phyloP scores from a whole-genome alignment of 148 eudicot species.

The Selenicereus undatus region DNA sequence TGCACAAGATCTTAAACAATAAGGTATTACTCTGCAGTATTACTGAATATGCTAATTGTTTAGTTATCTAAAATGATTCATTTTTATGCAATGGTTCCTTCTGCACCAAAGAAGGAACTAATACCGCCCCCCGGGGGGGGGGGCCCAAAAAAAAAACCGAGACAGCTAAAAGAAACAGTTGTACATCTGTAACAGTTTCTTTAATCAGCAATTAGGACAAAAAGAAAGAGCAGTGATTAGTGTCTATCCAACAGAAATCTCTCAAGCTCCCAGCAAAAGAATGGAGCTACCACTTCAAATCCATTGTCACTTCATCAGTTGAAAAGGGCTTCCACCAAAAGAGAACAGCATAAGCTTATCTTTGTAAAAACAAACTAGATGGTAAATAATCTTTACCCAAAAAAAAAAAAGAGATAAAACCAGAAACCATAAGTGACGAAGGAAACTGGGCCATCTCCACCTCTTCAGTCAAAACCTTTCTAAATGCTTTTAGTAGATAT shows the following conservation, averaged over 20 bases:
- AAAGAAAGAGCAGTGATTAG: not conserved
- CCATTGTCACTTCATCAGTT: slow-evolving; percentile 8
- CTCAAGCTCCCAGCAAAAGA: not conserved
- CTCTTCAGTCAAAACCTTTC: not conserved
- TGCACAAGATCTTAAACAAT: slow-evolving; percentile 1
- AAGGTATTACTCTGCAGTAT: not conserved
- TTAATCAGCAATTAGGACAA: not conserved
- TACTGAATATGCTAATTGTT: slow-evolving; percentile 10
- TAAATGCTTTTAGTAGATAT: not conserved
- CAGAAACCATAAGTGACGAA: not conserved
- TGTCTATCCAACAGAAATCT: slow-evolving; percentile 14
- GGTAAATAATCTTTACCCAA: not conserved
- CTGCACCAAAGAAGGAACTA: not conserved
- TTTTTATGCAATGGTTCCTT: slow-evolving; percentile 8
- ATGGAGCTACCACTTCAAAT: slow-evolving; percentile 3
- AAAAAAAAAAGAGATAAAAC: slow-evolving; percentile 6
- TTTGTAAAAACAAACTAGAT: slow-evolving; percentile 1
- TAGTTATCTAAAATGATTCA: not conserved
- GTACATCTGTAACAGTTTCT: not conserved
- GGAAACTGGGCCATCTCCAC: slow-evolving; percentile 1
- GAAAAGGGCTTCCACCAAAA: not conserved
- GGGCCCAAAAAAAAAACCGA: not conserved
- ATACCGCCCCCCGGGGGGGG: too few relatives aligned
- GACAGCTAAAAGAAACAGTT: not conserved
- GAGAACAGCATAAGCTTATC: not conserved